These are phyloP conservation scores for Plenodomus lindquistii DNA, from an alignment of 2,329 filamentous ascomycete species.

Conservation along the genomic window DNA sequence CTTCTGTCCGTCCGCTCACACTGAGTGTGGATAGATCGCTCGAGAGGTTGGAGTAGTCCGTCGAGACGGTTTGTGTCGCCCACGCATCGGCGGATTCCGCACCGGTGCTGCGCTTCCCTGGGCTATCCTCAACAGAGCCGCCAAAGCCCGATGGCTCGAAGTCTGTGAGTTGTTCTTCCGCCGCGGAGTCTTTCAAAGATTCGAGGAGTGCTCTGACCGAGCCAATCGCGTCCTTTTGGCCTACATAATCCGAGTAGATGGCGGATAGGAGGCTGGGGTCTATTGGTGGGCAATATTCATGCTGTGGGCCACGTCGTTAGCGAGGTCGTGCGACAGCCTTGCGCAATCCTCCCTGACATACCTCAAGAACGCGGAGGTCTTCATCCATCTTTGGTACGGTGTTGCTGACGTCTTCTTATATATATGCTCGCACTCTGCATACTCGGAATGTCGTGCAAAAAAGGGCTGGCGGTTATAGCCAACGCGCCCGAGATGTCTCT, in stretches of 20 bases:
- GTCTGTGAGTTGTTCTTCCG: constrained; percentile 69
- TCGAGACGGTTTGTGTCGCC: constrained; percentile 50
- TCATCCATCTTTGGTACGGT: constrained; percentile 42
- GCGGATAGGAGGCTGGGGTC: constrained; percentile 79
- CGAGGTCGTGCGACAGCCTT: constrained; percentile 8
- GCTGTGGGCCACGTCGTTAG: constrained; percentile 49
- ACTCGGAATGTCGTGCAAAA: constrained; percentile 19
- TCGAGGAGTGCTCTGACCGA: constrained; percentile 65
- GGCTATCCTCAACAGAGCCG: constrained; percentile 38
- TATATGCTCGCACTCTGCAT: constrained; percentile 27
- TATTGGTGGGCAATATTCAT: constrained; percentile 72
- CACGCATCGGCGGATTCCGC: constrained; percentile 44
- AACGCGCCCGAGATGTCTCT: neutral
- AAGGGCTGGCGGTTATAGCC: neutral
- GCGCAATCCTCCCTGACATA: constrained; percentile 11
- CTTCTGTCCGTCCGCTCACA: constrained; percentile 23
- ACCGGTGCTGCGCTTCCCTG: constrained; percentile 24
- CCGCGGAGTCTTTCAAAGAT: constrained; percentile 66
- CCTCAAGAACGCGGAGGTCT: constrained; percentile 38
- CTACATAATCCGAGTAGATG: constrained; percentile 74
- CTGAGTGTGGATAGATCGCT: constrained; percentile 50
- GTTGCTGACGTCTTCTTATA: constrained; percentile 26
- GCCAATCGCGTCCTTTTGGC: constrained; percentile 56
- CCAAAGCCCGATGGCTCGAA: constrained; percentile 79
- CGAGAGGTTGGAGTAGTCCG: constrained; percentile 55